Conservation (phyloP, 176 grass and related monocot genomes). For the Lolium rigidum region DNA sequence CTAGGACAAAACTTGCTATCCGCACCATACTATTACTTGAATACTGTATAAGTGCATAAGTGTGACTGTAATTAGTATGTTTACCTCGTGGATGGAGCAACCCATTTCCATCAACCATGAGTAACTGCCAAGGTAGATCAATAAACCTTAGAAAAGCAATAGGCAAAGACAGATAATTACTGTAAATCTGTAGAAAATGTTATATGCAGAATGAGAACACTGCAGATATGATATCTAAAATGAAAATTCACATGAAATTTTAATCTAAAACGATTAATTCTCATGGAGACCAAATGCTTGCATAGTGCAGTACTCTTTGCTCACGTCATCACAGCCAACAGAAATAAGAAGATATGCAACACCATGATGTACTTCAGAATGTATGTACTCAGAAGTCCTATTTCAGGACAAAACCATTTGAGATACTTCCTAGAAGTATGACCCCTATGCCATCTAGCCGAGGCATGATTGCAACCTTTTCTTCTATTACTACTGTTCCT, state of each 20-base stretch:
- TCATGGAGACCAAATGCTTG: conserved; percentile 10
- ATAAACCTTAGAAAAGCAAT: conserved; percentile 34
- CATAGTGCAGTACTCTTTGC: neutral
- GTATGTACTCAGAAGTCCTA: conserved; percentile 4
- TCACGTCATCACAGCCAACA: neutral
- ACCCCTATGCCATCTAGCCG: neutral
- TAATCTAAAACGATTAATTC: neutral
- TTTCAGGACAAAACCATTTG: neutral
- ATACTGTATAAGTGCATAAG: neutral
- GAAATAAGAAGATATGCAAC: neutral
- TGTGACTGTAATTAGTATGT: neutral
- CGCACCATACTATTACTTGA: neutral
- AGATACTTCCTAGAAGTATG: neutral
- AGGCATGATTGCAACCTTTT: neutral
- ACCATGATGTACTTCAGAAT: neutral
- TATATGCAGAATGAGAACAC: neutral
- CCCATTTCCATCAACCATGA: conserved; percentile 99
- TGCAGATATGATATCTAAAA: neutral
- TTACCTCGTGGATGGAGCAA: conserved; percentile 91
- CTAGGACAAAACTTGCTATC: conserved; percentile 7
- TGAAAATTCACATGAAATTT: neutral
- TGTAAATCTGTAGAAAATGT: neutral
- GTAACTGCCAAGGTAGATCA: conserved; percentile 56
- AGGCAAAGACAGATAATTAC: conserved; percentile 15
- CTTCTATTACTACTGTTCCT: neutral